These are phyloP conservation scores for Ambrosia artemisiifolia DNA, from an alignment of 129 eudicot species.

Conservation along the genomic window DNA sequence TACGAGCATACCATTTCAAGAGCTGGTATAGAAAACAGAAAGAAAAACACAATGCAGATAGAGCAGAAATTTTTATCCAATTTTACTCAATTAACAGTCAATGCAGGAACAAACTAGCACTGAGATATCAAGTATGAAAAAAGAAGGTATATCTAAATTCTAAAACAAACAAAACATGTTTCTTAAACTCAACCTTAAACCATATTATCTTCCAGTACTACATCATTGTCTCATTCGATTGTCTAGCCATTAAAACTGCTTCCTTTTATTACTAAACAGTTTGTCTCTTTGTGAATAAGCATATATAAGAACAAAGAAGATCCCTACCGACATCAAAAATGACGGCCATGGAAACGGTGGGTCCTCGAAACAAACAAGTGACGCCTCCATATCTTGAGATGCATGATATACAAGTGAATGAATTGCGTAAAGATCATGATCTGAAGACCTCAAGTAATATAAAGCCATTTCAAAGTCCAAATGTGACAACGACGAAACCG, in stretches of 20 bases:
- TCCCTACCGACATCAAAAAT: conserved; percentile 47
- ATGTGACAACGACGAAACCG: conserved; percentile 72
- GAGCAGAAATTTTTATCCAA: not conserved
- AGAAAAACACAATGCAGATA: conserved; percentile 15
- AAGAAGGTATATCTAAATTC: conserved; percentile 31
- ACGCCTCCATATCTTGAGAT: conserved; percentile 85
- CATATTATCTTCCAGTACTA: conserved; percentile 43
- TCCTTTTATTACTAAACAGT: conserved; percentile 76
- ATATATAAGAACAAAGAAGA: conserved; percentile 53
- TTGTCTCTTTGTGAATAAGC: conserved; percentile 68
- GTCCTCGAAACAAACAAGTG: conserved; percentile 89
- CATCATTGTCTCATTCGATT: conserved; percentile 32
- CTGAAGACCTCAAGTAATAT: conserved; percentile 81
- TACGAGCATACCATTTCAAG: not conserved
- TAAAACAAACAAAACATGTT: conserved; percentile 24
- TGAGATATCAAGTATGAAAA: conserved; percentile 21
- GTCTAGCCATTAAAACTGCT: conserved; percentile 55
- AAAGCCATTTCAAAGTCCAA: conserved; percentile 76
- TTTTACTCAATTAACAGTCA: conserved; percentile 25
- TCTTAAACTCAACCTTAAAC: conserved; percentile 23
- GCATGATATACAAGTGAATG: conserved; percentile 86
- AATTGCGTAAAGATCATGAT: conserved; percentile 87
- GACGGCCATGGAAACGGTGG: conserved; percentile 96
- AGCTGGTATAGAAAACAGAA: not conserved
- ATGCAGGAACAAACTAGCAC: conserved; percentile 12